Conservation (phyloP, 345 rosid species). For the Eucalyptus brandiana region DNA sequence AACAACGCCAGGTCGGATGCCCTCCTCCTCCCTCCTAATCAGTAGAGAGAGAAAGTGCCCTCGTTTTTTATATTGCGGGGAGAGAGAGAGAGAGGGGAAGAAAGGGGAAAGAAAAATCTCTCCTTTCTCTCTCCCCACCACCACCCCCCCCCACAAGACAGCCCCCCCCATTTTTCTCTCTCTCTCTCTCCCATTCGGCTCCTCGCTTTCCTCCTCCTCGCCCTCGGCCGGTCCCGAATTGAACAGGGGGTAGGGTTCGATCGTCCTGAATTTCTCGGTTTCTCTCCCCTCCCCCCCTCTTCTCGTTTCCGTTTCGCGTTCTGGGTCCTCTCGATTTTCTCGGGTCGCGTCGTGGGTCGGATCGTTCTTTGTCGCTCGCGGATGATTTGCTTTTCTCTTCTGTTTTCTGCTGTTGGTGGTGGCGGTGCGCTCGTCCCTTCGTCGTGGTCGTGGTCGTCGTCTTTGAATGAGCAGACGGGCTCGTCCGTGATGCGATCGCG, state of each 20-base stretch:
- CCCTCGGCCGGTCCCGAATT: slow-evolving; percentile 14
- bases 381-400: neutral
- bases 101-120: neutral
- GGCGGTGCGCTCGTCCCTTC: neutral
- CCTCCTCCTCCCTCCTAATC: neutral
- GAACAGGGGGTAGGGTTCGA: slow-evolving; percentile 14
- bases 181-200: neutral
- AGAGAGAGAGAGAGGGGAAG: neutral
- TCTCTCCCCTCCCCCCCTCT: neutral
- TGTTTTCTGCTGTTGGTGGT: neutral
- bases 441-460: neutral
- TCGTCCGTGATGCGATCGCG: neutral
- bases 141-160: neutral
- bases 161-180: neutral
- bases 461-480: neutral
- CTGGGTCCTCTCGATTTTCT: neutral
- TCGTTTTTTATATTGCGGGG: neutral
- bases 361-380: neutral
- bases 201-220: neutral
- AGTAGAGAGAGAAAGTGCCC: neutral
- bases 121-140: neutral
- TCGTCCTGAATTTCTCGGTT: neutral
- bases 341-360: neutral
- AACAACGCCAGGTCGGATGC: neutral
- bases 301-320: neutral